Base-by-base conservation (phyloP, 2,329 filamentous ascomycete genomes). In the Didymosphaeria variabile region DNA sequence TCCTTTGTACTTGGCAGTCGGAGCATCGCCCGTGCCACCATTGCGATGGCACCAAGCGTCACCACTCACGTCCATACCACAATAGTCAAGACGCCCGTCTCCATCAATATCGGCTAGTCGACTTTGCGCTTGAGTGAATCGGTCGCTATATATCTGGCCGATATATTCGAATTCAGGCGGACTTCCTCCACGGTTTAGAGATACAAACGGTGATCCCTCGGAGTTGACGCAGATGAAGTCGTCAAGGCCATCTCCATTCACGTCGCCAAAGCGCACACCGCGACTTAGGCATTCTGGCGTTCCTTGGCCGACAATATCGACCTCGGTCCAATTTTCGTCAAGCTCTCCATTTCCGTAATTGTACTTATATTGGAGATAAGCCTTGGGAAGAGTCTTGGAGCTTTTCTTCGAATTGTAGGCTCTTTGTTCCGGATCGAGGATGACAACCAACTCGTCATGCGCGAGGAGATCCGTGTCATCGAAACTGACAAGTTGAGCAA, bases 11-110 rank as follows among this genome's bases (percentile, higher is more conserved):
- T 50, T 50, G 2, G 2, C 12, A 5, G 32, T 34, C 3, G 31
- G 47, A 1, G 60, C 59, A 36, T 77, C 66, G 1, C 67, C 70
- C 23, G 60, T 56, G 23, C 72, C 70, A 10, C 72, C 72, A 45
- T 79, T 79, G 8, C 77, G 67, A 69, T 69, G 77, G 61, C 71
- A 77, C 1, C 61, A 61, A 21, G 73, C 63, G 2, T 72, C 75
- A n/a, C 31, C 47, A 10, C 2, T 5, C 8, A 5, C 2, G 8
- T 46, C 19, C 10, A 46, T 23, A 3, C 44, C 44, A 8, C 44
- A 46, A 12, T 46, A 46, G 59, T 80, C 79, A 0, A 68, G 54
- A 0, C 77, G 68, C 0, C 78, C 77, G 55, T 81, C 70, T 2
- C 69, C 72, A 34, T 75, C 74, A 2, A 76, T 69, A 62, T 79